Percentiles rank a stretch among this genome's conserved stretches.
These are phyloP conservation scores for Rhodotorula paludigena DNA, from an alignment of 768 basidiomycete species.

Conservation along the genomic window DNA sequence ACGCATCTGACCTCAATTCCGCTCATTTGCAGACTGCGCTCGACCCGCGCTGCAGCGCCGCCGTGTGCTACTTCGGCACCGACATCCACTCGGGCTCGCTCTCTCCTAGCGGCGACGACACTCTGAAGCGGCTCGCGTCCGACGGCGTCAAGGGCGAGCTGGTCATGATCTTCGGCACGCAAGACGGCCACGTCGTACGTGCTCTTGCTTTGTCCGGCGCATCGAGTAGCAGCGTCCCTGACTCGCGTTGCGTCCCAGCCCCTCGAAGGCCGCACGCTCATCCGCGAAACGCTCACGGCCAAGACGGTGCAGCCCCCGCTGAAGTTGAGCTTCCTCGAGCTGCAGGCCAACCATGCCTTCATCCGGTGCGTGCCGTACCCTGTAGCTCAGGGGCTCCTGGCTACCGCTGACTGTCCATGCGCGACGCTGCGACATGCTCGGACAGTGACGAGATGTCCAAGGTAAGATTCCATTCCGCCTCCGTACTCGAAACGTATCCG, in stretches of 20 bases:
- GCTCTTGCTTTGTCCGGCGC: too few species aligned
- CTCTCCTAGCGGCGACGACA: constrained; percentile 72
- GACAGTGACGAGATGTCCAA: constrained; percentile 33
- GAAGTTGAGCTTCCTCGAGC: constrained; percentile 71
- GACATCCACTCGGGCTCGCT: constrained; percentile 76
- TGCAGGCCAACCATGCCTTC: constrained; percentile 96
- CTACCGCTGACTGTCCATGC: background rate
- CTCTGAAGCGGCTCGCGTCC: constrained; percentile 63
- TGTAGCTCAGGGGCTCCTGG: background rate
- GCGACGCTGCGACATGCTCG: background rate
- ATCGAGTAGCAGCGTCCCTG: background rate
- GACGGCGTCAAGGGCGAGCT: constrained; percentile 66
- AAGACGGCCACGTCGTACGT: constrained; percentile 53
- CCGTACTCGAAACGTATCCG: too few species aligned
- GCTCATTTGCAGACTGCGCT: constrained; percentile 62
- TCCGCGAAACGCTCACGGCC: constrained; percentile 63
- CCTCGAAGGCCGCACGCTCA: constrained; percentile 74
- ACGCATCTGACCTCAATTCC: background rate
- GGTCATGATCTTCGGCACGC: constrained; percentile 93
- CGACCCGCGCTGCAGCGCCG: constrained; percentile 70
- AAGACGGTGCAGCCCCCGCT: constrained; percentile 7
- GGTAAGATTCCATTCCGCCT: background rate
- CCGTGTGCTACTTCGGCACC: constrained; percentile 92
- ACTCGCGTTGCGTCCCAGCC: constrained; percentile 48
- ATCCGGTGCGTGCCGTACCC: constrained; percentile 53